Conservation (phyloP, 2,329 filamentous ascomycete species). For the Chlorencoelia australis region DNA sequence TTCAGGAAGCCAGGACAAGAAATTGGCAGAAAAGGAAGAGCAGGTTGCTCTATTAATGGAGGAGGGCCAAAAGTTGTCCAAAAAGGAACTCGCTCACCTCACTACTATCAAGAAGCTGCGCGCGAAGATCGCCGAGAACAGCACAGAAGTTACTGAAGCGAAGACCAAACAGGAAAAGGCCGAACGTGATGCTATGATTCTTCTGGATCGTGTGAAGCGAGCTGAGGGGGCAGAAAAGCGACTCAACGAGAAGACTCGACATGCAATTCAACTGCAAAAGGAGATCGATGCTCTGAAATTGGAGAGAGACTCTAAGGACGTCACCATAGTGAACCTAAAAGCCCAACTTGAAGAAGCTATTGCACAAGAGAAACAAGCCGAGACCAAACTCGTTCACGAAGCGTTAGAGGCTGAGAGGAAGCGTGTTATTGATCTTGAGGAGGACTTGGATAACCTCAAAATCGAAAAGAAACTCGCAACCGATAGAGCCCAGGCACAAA, state of each 20-base stretch:
- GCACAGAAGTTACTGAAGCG: constrained; percentile 52
- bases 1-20: constrained; percentile 60
- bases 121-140: constrained; percentile 52
- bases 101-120: constrained; percentile 75
- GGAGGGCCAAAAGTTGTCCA: constrained; percentile 82
- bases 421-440: constrained; percentile 44
- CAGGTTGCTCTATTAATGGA: constrained; percentile 84
- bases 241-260: constrained; percentile 42
- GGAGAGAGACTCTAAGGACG: constrained; percentile 53
- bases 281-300: constrained; percentile 51
- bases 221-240: constrained; percentile 46
- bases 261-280: constrained; percentile 39
- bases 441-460: constrained; percentile 52
- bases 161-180: constrained; percentile 50
- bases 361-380: constrained; percentile 55
- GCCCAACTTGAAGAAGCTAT: constrained; percentile 58
- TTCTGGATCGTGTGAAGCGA: constrained; percentile 39
- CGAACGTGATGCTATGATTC: constrained; percentile 36
- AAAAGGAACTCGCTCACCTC: constrained; percentile 75
- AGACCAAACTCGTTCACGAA: constrained; percentile 56
- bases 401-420: constrained; percentile 56
- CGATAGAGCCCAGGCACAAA: constrained; percentile 60
- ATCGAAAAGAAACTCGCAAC: constrained; percentile 68
- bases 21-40: constrained; percentile 80
- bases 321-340: constrained; percentile 58